Evolutionary conservation across 2,329 filamentous ascomycete genomes (phyloP), one percentile per base, ranked within the genome.

Genomic region (Diaporthe sp.): DNA sequence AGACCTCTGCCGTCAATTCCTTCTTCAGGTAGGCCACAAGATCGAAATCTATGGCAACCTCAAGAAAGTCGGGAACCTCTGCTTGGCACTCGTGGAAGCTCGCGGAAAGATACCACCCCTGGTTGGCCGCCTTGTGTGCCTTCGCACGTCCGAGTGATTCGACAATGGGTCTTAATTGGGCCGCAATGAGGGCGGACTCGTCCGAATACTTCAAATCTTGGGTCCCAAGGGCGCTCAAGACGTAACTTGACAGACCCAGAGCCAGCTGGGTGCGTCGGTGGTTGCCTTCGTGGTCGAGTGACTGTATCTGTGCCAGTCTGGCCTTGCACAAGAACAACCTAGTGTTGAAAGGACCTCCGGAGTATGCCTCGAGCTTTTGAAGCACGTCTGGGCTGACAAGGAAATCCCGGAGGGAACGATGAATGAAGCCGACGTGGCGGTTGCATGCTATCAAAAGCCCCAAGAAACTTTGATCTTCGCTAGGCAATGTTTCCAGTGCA

Each of bases 11-110:
- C 42, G 61, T 34, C 61, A 65, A 0, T 15, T 9, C n/a, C 15
- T 22, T 65, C 37, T 3, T 44, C 8, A 65, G n/a, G 8, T 65
- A 65, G 9, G 39, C 42, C 28, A 2, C 17, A 13, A 65, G 61
- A 31, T 65, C 61, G 10, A 65, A 65, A 34, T 65, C 61, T 34
- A 65, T 49, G 61, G 42, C 61, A 28, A 49, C 42, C 3, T 15
- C 25, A 34, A 46, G 61, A 17, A 65, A 65, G 17, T 65, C 61
- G 8, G 61, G 61, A 15, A 7, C 13, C 4, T 10, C 10, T 49
- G 25, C 9, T n/a, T 15, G 3, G 59, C 25, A 7, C 9, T 31
- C 25, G 9, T 10, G 8, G 25, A 65, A 34, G 25, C 61, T 65
- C 10, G 12, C 4, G 25, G 25, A 49, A 19, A 65, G 42, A 15